Conservation (phyloP, 169 alveolate species). For the Theileria orientalis region DNA sequence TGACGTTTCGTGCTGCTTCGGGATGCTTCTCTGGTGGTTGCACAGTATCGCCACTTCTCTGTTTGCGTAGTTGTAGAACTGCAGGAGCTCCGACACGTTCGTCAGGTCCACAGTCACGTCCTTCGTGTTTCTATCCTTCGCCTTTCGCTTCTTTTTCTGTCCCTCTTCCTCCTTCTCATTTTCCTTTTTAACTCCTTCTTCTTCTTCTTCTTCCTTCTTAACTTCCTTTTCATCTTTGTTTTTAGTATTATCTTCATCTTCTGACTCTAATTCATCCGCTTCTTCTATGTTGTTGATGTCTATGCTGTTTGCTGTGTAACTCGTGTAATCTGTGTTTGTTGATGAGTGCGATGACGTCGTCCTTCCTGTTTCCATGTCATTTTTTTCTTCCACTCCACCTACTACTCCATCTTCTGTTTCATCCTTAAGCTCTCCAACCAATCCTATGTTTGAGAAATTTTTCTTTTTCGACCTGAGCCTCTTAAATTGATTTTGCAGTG, state of each 20-base stretch:
- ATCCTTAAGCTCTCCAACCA: neutral
- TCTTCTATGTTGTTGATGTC: conserved; percentile 26
- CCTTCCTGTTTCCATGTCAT: conserved; percentile 29
- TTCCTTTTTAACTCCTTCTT: conserved; percentile 10
- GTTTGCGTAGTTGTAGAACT: conserved; percentile 96
- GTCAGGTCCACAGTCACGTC: conserved; percentile 76
- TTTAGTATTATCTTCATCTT: neutral
- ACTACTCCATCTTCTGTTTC: conserved; percentile 1
- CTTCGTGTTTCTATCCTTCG: conserved; percentile 50
- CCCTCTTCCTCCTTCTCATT: neutral
- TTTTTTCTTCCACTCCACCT: conserved; percentile 9
- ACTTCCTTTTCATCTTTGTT: neutral
- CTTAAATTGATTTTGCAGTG: conserved; percentile 89
- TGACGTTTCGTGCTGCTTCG: conserved; percentile 92
- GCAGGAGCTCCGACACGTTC: conserved; percentile 84
- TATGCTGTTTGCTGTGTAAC: conserved; percentile 31
- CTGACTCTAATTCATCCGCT: conserved; percentile 7
- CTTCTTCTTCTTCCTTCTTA: conserved; percentile 28
- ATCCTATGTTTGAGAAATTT: neutral
- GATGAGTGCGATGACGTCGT: conserved; percentile 32
- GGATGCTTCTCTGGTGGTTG: conserved; percentile 92
- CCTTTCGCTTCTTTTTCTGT: conserved; percentile 5
- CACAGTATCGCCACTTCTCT: conserved; percentile 98
- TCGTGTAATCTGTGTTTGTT: conserved; percentile 24
- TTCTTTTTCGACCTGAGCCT: conserved; percentile 20